These are phyloP conservation scores for Alternaria tenuissima DNA, from an alignment of 2,329 filamentous ascomycete species.

Conservation along the genomic window DNA sequence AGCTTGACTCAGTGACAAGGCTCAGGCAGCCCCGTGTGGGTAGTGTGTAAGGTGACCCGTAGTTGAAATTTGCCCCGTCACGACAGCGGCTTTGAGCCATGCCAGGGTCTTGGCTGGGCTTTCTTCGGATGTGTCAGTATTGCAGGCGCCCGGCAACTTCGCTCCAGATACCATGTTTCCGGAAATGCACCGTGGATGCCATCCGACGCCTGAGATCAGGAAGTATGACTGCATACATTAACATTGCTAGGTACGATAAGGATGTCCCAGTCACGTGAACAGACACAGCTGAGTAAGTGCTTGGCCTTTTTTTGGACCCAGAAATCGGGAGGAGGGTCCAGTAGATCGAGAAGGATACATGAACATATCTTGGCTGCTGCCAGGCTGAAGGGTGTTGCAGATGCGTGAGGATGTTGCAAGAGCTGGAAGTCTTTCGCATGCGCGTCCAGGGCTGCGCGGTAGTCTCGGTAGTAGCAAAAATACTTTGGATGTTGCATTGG, in stretches of 20 bases:
- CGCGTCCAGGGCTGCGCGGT: background rate
- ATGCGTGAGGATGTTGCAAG: background rate
- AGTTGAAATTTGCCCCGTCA: background rate
- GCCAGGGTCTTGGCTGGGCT: background rate
- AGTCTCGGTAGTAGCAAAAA: background rate
- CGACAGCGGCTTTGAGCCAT: background rate
- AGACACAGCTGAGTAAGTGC: background rate
- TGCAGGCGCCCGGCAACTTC: conserved; percentile 12
- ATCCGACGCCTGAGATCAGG: conserved; percentile 11
- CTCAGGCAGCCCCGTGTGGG: conserved; percentile 4
- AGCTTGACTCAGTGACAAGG: conserved; percentile 7
- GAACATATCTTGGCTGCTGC: background rate
- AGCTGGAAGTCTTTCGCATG: background rate
- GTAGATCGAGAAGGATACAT: background rate
- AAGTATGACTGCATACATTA: conserved; percentile 8
- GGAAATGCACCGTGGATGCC: conserved; percentile 17
- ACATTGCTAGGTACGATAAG: background rate
- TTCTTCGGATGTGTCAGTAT: background rate
- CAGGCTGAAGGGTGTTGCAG: background rate
- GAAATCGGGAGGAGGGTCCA: background rate
- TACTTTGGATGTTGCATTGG: background rate
- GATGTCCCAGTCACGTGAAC: conserved; percentile 5
- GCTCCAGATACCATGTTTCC: conserved; percentile 26
- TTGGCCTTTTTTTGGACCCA: background rate
- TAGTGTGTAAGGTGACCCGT: background rate